Evolutionary conservation across 352 stramenopile genomes (phyloP).

Genomic region (Plasmopara viticola): DNA sequence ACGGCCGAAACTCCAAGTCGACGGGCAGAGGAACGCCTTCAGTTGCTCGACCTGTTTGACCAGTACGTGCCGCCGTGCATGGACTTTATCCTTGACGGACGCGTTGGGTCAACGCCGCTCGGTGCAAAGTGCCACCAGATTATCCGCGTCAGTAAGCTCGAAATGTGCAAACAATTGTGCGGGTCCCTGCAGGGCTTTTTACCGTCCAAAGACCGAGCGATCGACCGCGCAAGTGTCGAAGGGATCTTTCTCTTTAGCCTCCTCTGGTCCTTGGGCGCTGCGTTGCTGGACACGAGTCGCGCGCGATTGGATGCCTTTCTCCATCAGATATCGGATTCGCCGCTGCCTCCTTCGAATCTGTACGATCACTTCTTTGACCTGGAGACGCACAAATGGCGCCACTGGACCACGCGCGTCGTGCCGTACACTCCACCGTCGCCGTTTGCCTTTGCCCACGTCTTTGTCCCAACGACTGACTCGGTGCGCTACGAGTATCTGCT

Average conservation of each 20-base stretch:
- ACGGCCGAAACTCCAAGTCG: not conserved
- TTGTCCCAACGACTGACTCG: conserved; percentile 93
- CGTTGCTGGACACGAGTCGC: conserved; percentile 73
- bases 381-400: conserved; percentile 87
- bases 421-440: conserved; percentile 88
- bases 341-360: conserved; percentile 69
- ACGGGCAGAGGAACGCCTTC: not conserved
- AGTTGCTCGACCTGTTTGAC: conserved; percentile 82
- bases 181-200: conserved; percentile 89
- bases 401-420: conserved; percentile 81
- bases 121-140: conserved; percentile 89
- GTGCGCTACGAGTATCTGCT: conserved; percentile 92
- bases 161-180: conserved; percentile 94
- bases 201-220: conserved; percentile 36
- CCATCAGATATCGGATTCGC: conserved; percentile 73
- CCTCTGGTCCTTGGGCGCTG: conserved; percentile 89
- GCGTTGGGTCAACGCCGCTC: conserved; percentile 84
- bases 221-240: conserved; percentile 72
- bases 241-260: conserved; percentile 91
- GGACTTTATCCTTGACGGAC: conserved; percentile 90
- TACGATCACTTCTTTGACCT: conserved; percentile 90
- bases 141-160: conserved; percentile 91
- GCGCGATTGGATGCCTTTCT: conserved; percentile 89
- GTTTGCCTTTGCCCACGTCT: conserved; percentile 94
- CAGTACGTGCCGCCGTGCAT: conserved; percentile 90